Base-by-base conservation (phyloP, 176 grass and related monocot species). In the Rhynchospora breviuscula region DNA sequence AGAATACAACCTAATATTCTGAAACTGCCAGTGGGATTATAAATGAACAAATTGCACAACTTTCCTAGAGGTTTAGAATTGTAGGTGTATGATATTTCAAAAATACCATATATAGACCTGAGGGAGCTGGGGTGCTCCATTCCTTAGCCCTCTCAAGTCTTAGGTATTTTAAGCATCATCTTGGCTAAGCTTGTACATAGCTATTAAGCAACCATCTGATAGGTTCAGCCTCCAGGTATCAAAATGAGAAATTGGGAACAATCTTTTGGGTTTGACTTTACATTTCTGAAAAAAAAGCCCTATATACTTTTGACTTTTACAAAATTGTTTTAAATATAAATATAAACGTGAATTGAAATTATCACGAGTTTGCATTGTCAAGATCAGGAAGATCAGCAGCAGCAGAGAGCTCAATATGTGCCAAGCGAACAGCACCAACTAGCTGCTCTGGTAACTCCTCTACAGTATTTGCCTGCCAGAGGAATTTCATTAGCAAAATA, bases 401-500 rank as follows among this genome's bases (percentile, higher is more conserved):
- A 25, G 90, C 74, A n/a, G 87, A 91, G 63, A 90, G 90, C 81
- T 98, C 90, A 21, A 98, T 90, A 79, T 93, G 82, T 11, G 92
- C 86, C 63, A 98, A 62, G 51, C 95, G 86, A 17, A 91, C 87
- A 15, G 95, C 92, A 19, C 95, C 92, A 14, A 98, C 59, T 51
- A 98, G 90, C 84, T 92, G 87, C 82, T 98, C 95, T 0, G 95
- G 95, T 43, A 98, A 91, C 79, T 98, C 95, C 19, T 94, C 95
- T 2, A 67, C 83, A 12, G 90, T 94, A 73, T 93, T 91, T 81
- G 92, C 95, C 95, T 98, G 87, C 69, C 82, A 62, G 59, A 23
- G 48, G 79, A 43, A 64, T 43, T 40, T 25, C 35, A 72, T 78
- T 47, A 47, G 31, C 15, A 54, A 2, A 63, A 83, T 51, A 57